Percentiles rank a stretch among this genome's conserved stretches.
Conservation (phyloP, 495 filamentous ascomycete genomes). For the Schizothecium vesticola region DNA sequence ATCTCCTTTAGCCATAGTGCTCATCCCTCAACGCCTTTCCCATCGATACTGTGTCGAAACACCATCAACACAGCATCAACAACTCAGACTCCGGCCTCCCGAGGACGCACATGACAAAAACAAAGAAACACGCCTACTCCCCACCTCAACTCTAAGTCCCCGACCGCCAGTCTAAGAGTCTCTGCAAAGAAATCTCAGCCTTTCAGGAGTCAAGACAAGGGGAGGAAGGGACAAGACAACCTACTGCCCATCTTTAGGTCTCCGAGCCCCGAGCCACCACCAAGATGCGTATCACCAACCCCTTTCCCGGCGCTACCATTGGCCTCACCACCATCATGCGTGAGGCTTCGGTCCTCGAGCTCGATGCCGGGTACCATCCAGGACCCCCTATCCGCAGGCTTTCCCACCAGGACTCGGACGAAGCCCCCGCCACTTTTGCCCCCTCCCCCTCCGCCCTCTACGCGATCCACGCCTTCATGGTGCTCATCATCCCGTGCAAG, state of each 20-base stretch:
- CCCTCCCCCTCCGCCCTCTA: slow-evolving; percentile 1
- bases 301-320: neutral
- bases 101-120: neutral
- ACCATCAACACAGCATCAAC: neutral
- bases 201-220: neutral
- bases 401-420: neutral
- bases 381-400: neutral
- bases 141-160: neutral
- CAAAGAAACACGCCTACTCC: neutral
- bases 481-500: slow-evolving; percentile 29
- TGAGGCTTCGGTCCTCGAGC: neutral
- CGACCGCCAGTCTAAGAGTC: neutral
- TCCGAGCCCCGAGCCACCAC: neutral
- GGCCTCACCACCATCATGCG: neutral
- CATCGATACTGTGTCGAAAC: neutral
- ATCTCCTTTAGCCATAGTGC: neutral
- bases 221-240: neutral
- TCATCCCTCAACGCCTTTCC: neutral
- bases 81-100: neutral
- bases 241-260: neutral
- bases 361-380: neutral
- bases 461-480: slow-evolving; percentile 13
- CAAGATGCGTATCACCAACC: neutral
- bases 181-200: neutral
- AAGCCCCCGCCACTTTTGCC: neutral